Evolutionary conservation across 2,329 filamentous ascomycete genomes (phyloP).

Genomic region (Phoma sp.): DNA sequence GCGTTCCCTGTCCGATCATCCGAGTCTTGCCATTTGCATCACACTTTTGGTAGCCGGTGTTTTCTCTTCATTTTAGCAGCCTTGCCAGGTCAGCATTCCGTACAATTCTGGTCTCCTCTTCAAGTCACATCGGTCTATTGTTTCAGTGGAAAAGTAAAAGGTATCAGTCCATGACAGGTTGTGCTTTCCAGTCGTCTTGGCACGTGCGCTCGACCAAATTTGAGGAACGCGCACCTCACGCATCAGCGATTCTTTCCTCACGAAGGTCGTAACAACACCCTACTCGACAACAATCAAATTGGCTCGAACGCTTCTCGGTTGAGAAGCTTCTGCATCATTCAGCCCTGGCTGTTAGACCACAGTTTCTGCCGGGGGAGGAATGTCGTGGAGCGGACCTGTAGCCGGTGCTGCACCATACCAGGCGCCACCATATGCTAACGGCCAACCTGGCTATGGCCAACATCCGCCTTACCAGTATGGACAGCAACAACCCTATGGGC

Average conservation of each 20-base stretch:
- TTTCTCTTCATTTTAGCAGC: slow-evolving; percentile 18
- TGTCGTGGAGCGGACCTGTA: slow-evolving; percentile 49
- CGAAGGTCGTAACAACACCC: slow-evolving; percentile 6
- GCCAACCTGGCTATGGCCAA: slow-evolving; percentile 33
- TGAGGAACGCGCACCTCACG: slow-evolving; percentile 28
- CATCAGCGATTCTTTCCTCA: slow-evolving; percentile 23
- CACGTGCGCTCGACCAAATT: slow-evolving; percentile 41
- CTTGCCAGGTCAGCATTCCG: slow-evolving; percentile 14
- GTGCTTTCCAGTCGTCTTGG: slow-evolving; percentile 25
- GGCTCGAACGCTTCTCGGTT: not conserved
- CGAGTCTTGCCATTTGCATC: slow-evolving; percentile 15
- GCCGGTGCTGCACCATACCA: slow-evolving; percentile 45
- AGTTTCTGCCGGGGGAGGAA: slow-evolving; percentile 21
- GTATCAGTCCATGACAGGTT: slow-evolving; percentile 12
- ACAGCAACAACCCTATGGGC: slow-evolving; percentile 40
- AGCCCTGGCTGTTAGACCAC: not conserved
- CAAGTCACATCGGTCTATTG: not conserved
- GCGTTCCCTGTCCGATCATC: slow-evolving; percentile 1
- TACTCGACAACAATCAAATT: not conserved
- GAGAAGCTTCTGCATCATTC: not conserved
- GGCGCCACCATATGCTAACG: slow-evolving; percentile 39
- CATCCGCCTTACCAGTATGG: slow-evolving; percentile 41
- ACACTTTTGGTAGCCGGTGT: not conserved
- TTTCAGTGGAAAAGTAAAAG: not conserved
- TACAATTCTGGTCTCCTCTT: not conserved